Percentiles rank a stretch among this genome's conserved stretches.
Conservation (phyloP, 352 stramenopile genomes). For the Phytophthora fragariaefolia region DNA sequence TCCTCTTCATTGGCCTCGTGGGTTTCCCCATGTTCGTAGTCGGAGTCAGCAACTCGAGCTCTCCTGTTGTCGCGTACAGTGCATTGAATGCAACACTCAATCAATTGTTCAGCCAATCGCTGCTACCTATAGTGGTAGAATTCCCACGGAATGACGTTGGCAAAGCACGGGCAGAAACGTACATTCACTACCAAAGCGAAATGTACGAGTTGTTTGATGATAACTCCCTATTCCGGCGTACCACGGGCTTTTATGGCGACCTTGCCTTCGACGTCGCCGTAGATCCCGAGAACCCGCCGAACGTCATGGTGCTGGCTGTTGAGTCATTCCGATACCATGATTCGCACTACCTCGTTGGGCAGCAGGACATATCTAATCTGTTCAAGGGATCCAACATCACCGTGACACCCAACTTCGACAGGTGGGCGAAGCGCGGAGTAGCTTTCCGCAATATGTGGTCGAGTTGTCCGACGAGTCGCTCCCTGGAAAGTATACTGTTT, state of each 20-base stretch:
- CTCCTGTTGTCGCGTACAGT: conserved; percentile 20
- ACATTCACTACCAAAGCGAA: not conserved
- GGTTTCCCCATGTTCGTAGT: conserved; percentile 15
- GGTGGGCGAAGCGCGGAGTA: conserved; percentile 46
- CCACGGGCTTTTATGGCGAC: not conserved
- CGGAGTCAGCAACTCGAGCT: conserved; percentile 11
- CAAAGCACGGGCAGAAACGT: not conserved
- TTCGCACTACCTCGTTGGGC: conserved; percentile 48
- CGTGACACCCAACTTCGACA: conserved; percentile 49
- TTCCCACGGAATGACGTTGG: not conserved
- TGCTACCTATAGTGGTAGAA: not conserved
- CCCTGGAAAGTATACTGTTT: conserved; percentile 52
- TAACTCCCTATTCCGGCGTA: not conserved
- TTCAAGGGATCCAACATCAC: conserved; percentile 20
- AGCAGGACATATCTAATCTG: conserved; percentile 42
- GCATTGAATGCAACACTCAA: conserved; percentile 43
- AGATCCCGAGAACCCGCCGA: conserved; percentile 30
- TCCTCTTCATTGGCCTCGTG: conserved; percentile 5
- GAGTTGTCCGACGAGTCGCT: conserved; percentile 54
- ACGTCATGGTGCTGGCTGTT: conserved; percentile 49
- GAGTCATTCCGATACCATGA: conserved; percentile 58
- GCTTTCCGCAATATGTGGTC: conserved; percentile 59
- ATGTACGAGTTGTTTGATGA: not conserved
- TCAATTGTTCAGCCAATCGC: not conserved
- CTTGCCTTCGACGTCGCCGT: not conserved